These are phyloP conservation scores for Vitis labrusca DNA, from an alignment of 164 flowering plant genomes.

Conservation along the genomic window DNA sequence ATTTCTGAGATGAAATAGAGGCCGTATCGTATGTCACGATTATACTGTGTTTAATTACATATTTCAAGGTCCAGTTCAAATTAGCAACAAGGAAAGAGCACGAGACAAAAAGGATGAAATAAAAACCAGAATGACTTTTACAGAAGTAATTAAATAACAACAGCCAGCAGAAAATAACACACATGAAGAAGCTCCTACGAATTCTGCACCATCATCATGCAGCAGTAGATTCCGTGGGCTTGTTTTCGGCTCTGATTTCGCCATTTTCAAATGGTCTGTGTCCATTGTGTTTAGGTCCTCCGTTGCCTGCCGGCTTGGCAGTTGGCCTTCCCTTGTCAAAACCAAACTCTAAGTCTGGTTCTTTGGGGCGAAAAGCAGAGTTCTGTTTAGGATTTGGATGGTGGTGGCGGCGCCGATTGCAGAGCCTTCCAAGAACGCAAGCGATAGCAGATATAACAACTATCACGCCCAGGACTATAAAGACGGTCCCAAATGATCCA, in stretches of 20 bases:
- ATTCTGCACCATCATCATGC: not conserved
- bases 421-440: slow-evolving; percentile 65
- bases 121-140: not conserved
- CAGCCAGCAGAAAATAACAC: not conserved
- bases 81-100: too few species aligned
- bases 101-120: not conserved
- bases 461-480: slow-evolving; percentile 68
- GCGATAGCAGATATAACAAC: slow-evolving; percentile 64
- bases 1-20: too few species aligned
- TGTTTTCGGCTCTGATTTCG: slow-evolving; percentile 17
- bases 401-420: slow-evolving; percentile 32
- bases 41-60: not conserved
- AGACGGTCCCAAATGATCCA: slow-evolving; percentile 80
- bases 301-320: slow-evolving; percentile 17
- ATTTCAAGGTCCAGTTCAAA: not conserved
- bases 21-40: not conserved
- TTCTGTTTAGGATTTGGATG: slow-evolving; percentile 4
- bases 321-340: slow-evolving; percentile 32
- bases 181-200: slow-evolving; percentile 3
- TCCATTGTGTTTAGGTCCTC: slow-evolving; percentile 11
- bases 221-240: not conserved
- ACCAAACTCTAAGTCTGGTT: slow-evolving; percentile 39
- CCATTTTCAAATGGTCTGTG: slow-evolving; percentile 14
- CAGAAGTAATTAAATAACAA: not conserved
- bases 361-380: slow-evolving; percentile 16